Evolutionary conservation across 257 asterid genomes (phyloP), one percentile per base, ranked within the genome.

Genomic region (Apocynum venetum): DNA sequence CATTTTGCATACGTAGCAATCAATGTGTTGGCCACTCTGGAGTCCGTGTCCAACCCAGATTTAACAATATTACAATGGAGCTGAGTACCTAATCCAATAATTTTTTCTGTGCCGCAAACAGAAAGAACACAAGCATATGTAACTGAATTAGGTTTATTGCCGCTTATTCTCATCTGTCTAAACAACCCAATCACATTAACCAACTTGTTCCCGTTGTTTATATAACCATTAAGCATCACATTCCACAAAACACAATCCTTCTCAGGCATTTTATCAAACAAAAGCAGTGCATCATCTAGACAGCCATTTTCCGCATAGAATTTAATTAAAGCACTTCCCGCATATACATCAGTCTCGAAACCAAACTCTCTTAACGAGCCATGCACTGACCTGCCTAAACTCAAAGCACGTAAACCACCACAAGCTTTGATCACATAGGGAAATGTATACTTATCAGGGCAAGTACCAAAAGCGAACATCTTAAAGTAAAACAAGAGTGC

Each of bases 361-460:
- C 91, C 88, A 75, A 87, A 74, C 77, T 82, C 78, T 43, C 19
- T 80, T 0, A 89, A 75, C 85, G 83, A 77, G n/a, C 82, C 80
- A 79, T 93, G 98, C 0, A 95, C 25, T 78, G 76, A 77, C 73
- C 78, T 84, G 56, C 89, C 89, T 74, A 93, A 81, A 76, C 48
- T 83, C 84, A 89, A 89, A 31, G 87, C 87, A 19, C 78, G 79
- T 52, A 90, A 49, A 51, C 96, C 93, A 52, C 88, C 89, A 71
- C 98, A 93, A 71, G 97, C 96, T 86, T 92, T 95, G 56, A 95
- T 84, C 9, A 91, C 72, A 79, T 84, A 91, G 74, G 99, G 99
- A 77, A 90, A 95, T 77, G 98, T 91, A 78, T 93, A 93, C 84
- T 93, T 95, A 83, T 95, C 99, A 41, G 98, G 98, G n/a, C 80